These are phyloP conservation scores for Neurospora intermedia DNA, from an alignment of 495 filamentous ascomycete species.

Conservation along the genomic window DNA sequence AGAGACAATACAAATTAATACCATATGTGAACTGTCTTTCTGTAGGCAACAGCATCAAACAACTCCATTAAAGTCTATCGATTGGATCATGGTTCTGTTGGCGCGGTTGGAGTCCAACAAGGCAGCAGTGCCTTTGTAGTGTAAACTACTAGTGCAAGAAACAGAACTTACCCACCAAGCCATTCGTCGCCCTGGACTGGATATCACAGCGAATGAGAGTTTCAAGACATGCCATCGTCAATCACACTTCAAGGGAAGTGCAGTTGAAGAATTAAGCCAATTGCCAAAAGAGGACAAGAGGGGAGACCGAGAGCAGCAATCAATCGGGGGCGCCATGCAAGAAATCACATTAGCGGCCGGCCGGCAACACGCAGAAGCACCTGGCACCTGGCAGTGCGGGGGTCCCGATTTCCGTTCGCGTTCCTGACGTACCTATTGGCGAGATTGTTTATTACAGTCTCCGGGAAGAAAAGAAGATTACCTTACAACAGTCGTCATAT, in stretches of 20 bases:
- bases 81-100: not conserved
- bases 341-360: not conserved
- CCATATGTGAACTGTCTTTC: not conserved
- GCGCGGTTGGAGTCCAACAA: not conserved
- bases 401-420: not conserved
- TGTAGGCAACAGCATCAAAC: not conserved
- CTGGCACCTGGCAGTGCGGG: not conserved
- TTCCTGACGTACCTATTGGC: not conserved
- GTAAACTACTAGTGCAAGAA: not conserved
- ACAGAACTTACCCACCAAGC: not conserved
- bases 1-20: not conserved
- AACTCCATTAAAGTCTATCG: not conserved
- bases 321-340: not conserved
- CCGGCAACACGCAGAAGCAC: not conserved
- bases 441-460: not conserved
- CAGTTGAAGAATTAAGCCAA: not conserved
- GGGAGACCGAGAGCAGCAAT: not conserved
- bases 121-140: not conserved
- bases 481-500: not conserved
- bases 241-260: not conserved
- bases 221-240: not conserved
- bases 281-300: not conserved
- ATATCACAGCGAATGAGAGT: not conserved
- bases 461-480: not conserved
- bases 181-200: not conserved